These are phyloP conservation scores for Paramecium tetraurelia DNA, from an alignment of 73 alveolate species.

Conservation along the genomic window DNA sequence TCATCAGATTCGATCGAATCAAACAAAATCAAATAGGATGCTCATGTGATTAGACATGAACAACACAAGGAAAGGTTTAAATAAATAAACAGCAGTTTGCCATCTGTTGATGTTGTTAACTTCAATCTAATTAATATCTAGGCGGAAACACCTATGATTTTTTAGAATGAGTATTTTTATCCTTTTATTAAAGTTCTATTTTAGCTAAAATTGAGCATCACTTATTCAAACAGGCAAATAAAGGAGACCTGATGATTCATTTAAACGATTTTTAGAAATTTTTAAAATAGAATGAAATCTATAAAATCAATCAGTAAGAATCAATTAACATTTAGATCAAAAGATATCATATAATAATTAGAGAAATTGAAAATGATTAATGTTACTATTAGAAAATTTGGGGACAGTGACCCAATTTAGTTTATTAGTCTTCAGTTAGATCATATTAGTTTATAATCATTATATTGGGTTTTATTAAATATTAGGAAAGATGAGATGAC, in stretches of 20 bases:
- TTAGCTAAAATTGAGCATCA: neutral
- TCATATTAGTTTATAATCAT: neutral
- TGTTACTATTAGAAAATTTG: slow-evolving; percentile 24
- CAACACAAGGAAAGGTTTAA: slow-evolving; percentile 28
- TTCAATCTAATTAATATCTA: neutral
- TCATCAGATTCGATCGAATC: neutral
- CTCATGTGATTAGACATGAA: slow-evolving; percentile 36
- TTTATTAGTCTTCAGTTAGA: slow-evolving; percentile 21
- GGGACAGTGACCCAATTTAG: neutral
- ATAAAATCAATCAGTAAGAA: slow-evolving; percentile 1
- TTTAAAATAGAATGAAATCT: neutral
- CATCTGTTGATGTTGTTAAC: neutral
- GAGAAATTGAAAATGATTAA: neutral
- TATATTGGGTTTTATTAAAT: slow-evolving; percentile 69
- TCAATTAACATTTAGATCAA: neutral
- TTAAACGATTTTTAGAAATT: slow-evolving; percentile 8
- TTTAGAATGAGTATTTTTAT: neutral
- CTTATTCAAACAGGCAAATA: slow-evolving; percentile 1
- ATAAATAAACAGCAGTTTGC: slow-evolving; percentile 4
- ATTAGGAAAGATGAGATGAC: slow-evolving; percentile 77
- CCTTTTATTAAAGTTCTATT: neutral
- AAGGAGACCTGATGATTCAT: slow-evolving; percentile 30
- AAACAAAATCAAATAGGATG: neutral
- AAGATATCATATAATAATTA: neutral
- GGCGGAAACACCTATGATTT: neutral